These are phyloP conservation scores for Phytophthora cryptogea DNA, from an alignment of 352 stramenopile genomes.

Conservation along the genomic window DNA sequence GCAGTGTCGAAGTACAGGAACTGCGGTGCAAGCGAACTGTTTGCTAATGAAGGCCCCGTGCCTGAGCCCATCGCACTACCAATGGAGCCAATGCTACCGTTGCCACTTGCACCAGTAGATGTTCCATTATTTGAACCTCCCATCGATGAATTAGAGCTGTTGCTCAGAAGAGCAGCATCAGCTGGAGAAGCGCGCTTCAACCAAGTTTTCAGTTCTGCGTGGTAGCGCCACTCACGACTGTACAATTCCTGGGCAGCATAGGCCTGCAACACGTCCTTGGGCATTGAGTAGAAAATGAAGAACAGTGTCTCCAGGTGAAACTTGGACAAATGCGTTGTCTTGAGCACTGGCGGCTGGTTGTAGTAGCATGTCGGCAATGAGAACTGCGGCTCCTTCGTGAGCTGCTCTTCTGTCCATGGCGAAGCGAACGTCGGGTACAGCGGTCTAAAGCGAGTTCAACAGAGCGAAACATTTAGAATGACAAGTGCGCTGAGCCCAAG, in stretches of 20 bases:
- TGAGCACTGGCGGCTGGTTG: conserved; percentile 96
- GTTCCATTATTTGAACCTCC: conserved; percentile 31
- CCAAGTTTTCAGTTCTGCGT: conserved; percentile 97
- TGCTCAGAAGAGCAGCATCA: conserved; percentile 61
- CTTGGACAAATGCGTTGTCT: conserved; percentile 97
- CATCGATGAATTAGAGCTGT: conserved; percentile 34
- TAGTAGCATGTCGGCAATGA: conserved; percentile 88
- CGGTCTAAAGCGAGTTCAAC: conserved; percentile 36
- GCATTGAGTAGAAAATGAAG: conserved; percentile 99
- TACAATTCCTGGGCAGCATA: conserved; percentile 90
- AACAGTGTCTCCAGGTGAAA: conserved; percentile 99
- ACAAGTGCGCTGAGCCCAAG: not conserved
- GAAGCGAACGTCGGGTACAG: conserved; percentile 85
- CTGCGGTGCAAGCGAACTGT: conserved; percentile 63
- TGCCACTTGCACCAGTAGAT: conserved; percentile 28
- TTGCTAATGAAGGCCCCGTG: conserved; percentile 36
- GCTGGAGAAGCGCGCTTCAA: conserved; percentile 87
- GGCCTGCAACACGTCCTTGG: conserved; percentile 96
- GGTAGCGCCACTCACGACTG: conserved; percentile 97
- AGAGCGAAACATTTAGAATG: not conserved
- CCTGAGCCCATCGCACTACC: conserved; percentile 52
- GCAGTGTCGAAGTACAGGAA: conserved; percentile 97
- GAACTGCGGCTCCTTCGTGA: conserved; percentile 86
- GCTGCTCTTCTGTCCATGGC: conserved; percentile 70
- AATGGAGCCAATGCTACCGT: conserved; percentile 69